Base-by-base conservation (phyloP, 495 filamentous ascomycete genomes). In the Tuber indicum region DNA sequence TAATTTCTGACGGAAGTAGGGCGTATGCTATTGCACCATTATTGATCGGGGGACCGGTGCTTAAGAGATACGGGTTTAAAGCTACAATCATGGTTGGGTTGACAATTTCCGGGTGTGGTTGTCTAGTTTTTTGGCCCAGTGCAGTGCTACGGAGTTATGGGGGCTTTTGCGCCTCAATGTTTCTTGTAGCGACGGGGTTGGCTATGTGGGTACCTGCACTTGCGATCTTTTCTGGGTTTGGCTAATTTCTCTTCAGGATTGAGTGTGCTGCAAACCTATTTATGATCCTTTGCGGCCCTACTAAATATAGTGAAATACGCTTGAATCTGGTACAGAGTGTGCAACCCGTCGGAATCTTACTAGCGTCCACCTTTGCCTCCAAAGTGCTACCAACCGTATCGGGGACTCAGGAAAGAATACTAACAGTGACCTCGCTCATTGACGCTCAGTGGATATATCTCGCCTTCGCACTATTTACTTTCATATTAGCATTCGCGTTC, bases 381-480 rank as follows among this genome's bases (percentile, higher is more conserved):
- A 86, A 87, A 52, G 90, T 90, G 26, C 87, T 92, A 12, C 91
- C 92, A 84, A 19, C 26, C 2, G 32, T 66, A 6, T 9, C 26
- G 26, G 32, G 32, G 58, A 8, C 36, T 0, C 26, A 12, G 7
- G 85, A 86, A 66, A 82, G 84, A 73, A 85, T 89, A 32, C 81
- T 82, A 10, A 84, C 87, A 73, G 88, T 88, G 12, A 85, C 88
- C 0, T 87, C 88, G 32, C 83, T 92, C 19, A 87, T 91, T 36
- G 86, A 91, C 75, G 89, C 91, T 1, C 91, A 93, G 82, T 93
- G 91, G 91, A 87, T 90, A 23, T 92, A 92, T 74, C 88, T 93
- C 7, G 91, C 88, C 52, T 91, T 91, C 72, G 87, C 89, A 3
- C 85, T 92, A 1, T 91, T 92, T 79, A 90, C 88, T 72, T 85